Percentiles rank a stretch among this genome's conserved stretches.
These are phyloP conservation scores for Thermothelomyces thermophilus DNA, from an alignment of 2,329 filamentous ascomycete genomes.

Conservation along the genomic window DNA sequence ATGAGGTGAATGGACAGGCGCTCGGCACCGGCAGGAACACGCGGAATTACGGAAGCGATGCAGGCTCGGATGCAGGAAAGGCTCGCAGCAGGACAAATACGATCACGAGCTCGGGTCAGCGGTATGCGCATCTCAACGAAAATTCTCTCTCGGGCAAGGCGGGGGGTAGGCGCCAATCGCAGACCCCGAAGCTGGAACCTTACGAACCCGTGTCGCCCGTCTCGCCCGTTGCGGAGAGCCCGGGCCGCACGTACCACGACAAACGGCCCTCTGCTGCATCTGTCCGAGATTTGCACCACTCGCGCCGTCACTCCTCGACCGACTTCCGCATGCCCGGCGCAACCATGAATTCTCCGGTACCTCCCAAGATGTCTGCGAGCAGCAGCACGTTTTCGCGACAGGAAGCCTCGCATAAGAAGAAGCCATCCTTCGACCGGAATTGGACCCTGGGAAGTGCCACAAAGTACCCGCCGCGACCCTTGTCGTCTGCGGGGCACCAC, in stretches of 20 bases:
- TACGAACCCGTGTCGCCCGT: slow-evolving; percentile 37
- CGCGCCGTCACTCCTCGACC: slow-evolving; percentile 81
- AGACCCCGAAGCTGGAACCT: slow-evolving; percentile 43
- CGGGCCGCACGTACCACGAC: slow-evolving; percentile 43
- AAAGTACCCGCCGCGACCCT: slow-evolving; percentile 36
- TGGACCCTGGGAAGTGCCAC: slow-evolving; percentile 56
- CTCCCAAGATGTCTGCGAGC: slow-evolving; percentile 39
- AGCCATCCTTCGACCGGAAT: slow-evolving; percentile 63
- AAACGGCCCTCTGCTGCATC: slow-evolving; percentile 73
- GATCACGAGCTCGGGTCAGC: slow-evolving; percentile 42
- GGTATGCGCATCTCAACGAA: slow-evolving; percentile 36
- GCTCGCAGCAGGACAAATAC: slow-evolving; percentile 53
- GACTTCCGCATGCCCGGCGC: slow-evolving; percentile 53
- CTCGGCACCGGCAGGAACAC: slow-evolving; percentile 45
- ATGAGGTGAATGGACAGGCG: slow-evolving; percentile 62
- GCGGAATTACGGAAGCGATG: slow-evolving; percentile 52
- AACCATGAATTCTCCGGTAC: slow-evolving; percentile 28
- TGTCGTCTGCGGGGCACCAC: slow-evolving; percentile 47
- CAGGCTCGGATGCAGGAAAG: slow-evolving; percentile 48
- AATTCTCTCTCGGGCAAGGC: slow-evolving; percentile 40
- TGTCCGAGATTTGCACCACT: slow-evolving; percentile 74
- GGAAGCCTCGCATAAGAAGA: slow-evolving; percentile 51
- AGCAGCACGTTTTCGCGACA: slow-evolving; percentile 38
- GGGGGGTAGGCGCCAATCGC: slow-evolving; percentile 44
- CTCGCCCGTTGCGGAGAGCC: slow-evolving; percentile 40